Percentiles rank a stretch among this genome's conserved stretches.
phyloP scores from a whole-genome alignment of 306 rosid genomes.

The Cicer chorassanicum region DNA sequence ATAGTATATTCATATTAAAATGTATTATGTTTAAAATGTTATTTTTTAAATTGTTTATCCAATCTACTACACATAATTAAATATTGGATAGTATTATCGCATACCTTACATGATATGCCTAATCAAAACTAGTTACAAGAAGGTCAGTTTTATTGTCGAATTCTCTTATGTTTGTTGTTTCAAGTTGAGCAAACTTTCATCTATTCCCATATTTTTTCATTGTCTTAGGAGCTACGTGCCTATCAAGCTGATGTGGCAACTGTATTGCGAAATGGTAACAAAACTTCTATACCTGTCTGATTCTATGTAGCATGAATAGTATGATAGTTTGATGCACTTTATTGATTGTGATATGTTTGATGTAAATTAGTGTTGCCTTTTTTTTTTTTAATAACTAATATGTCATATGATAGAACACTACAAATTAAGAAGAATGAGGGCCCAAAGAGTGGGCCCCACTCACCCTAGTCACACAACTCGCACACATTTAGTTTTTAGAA shows the following conservation, averaged over 20 bases:
- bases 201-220: constrained; percentile 34
- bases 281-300: constrained; percentile 21
- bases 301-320: constrained; percentile 32
- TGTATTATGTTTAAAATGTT: constrained; percentile 5
- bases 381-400: constrained; percentile 17
- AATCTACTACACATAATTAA: background rate
- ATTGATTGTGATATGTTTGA: constrained; percentile 29
- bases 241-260: constrained; percentile 98
- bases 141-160: constrained; percentile 15
- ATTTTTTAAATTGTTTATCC: background rate
- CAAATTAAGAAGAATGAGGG: no score
- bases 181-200: constrained; percentile 45
- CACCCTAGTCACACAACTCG: no score
- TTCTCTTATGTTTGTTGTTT: constrained; percentile 28
- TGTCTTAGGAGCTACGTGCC: constrained; percentile 88
- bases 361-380: constrained; percentile 12
- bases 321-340: constrained; percentile 34
- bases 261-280: constrained; percentile 86
- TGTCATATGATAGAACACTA: background rate
- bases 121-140: constrained; percentile 39
- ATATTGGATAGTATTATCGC: constrained; percentile 5
- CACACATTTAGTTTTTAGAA: no score
- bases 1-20: background rate
- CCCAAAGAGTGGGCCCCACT: no score
- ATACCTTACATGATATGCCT: background rate